Evolutionary conservation across 139 green algal genomes (phyloP), one percentile per base, ranked within the genome.

Genomic region (Chlorella sorokiniana): DNA sequence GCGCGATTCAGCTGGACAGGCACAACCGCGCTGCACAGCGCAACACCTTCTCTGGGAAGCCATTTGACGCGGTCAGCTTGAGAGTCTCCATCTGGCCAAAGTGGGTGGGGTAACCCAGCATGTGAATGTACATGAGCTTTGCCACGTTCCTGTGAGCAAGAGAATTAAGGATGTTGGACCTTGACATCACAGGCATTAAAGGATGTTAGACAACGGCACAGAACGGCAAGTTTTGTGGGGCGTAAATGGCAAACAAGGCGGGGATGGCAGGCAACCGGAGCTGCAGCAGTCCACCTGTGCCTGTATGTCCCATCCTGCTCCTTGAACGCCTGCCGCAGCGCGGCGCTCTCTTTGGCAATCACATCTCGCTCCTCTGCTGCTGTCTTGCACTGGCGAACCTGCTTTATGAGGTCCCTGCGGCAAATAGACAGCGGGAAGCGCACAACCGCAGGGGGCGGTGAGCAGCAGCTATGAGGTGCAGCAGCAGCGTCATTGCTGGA

Each of bases 91-190:
- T 99, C 91, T 99, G 97, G 0, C 97, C 97, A 86, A 99, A 99
- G 86, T 99, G 97, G 7, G 97, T 99, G 16, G 97, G 95, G 81
- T 99, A 99, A 27, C 97, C 97, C 65, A 99, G 91, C 97, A 99
- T 99, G 90, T 99, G 97, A 42, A 99, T 98, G 84, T 97, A 99
- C 96, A 99, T 98, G 18, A 99, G 93, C 91, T 99, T 99, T 68
- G 96, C 96, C 8, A 99, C 95, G 87, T 98, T 99, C 33, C 97
- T 89, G 85, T 96, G 25, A 27, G 35, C 8, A 70, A n/a, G 56
- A n/a, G n/a, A n/a, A n/a, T n/a, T n/a, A n/a, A n/a, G n/a, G n/a
- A n/a, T n/a, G n/a, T n/a, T n/a, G n/a, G n/a, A n/a, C n/a, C n/a
- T n/a, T n/a, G n/a, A n/a, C n/a, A n/a, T n/a, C n/a, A n/a, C n/a